phyloP scores from a whole-genome alignment of 2,329 filamentous ascomycete genomes.

The Colletotrichum sp. region DNA sequence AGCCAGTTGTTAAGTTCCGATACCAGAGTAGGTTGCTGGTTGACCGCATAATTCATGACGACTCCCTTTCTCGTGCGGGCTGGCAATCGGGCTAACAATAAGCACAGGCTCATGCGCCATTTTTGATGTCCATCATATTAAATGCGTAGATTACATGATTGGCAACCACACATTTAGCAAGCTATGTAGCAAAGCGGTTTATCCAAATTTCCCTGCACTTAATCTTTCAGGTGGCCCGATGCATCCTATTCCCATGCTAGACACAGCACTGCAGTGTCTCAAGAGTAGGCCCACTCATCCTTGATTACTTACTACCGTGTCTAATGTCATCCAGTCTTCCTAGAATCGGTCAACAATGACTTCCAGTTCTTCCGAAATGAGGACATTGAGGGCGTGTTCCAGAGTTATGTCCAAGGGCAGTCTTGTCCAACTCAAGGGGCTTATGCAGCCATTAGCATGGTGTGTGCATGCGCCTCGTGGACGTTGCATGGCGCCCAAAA shows the following conservation, averaged over 20 bases:
- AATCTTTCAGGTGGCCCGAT: neutral
- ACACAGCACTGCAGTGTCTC: neutral
- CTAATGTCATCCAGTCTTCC: neutral
- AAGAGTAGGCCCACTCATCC: neutral
- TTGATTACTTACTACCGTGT: rapidly evolving
- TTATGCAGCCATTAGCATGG: neutral
- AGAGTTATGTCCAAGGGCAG: neutral
- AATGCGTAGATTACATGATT: neutral
- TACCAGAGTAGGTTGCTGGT: neutral
- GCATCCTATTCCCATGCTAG: neutral
- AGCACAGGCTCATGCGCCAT: neutral
- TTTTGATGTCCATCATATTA: neutral
- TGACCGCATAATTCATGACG: neutral
- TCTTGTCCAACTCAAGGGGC: neutral
- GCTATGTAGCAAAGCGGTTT: neutral
- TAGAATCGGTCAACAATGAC: neutral
- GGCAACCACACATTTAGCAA: neutral
- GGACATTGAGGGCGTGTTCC: neutral
- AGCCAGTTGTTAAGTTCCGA: neutral
- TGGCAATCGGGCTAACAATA: rapidly evolving
- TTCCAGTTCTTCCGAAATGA: neutral
- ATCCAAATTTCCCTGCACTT: neutral
- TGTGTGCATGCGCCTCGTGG: neutral
- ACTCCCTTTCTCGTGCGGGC: neutral
- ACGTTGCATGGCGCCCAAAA: neutral